These are phyloP conservation scores for Neospora caninum DNA, from an alignment of 169 alveolate species.

Conservation along the genomic window DNA sequence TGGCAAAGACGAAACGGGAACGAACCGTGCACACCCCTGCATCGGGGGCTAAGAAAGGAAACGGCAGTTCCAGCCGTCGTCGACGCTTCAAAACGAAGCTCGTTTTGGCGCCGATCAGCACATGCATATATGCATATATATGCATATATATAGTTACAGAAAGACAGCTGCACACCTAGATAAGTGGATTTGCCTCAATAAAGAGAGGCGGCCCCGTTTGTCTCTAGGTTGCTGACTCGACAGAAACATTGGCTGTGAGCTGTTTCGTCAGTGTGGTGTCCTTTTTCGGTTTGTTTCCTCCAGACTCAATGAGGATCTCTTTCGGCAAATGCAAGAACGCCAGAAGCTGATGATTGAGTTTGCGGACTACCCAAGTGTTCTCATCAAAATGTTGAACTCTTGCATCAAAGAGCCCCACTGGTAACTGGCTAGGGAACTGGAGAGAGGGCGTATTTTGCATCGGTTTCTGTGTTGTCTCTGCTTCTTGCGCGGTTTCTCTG, in stretches of 20 bases:
- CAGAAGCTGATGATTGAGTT: slow-evolving; percentile 93
- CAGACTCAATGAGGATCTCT: slow-evolving; percentile 85
- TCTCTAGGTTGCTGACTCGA: no score
- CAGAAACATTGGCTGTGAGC: no score
- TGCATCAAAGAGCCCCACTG: slow-evolving; percentile 93
- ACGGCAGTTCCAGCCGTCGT: no score
- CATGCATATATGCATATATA: neutral
- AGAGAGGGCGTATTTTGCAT: neutral
- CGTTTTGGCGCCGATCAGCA: no score
- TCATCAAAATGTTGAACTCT: slow-evolving; percentile 92
- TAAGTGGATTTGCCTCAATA: no score
- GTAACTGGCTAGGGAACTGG: slow-evolving; percentile 35
- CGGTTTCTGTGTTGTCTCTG: neutral
- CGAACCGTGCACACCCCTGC: no score
- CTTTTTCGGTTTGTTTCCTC: neutral
- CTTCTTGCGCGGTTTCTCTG: slow-evolving; percentile 6
- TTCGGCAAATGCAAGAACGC: slow-evolving; percentile 86
- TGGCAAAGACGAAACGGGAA: no score
- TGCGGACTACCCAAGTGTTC: slow-evolving; percentile 86
- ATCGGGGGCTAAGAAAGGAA: no score
- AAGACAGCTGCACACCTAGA: no score
- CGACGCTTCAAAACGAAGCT: no score
- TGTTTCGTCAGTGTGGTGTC: neutral
- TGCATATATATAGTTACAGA: neutral
- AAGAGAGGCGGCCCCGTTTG: no score